Conservation (phyloP, 2,329 filamentous ascomycete species). For the Diplodia intermedia region DNA sequence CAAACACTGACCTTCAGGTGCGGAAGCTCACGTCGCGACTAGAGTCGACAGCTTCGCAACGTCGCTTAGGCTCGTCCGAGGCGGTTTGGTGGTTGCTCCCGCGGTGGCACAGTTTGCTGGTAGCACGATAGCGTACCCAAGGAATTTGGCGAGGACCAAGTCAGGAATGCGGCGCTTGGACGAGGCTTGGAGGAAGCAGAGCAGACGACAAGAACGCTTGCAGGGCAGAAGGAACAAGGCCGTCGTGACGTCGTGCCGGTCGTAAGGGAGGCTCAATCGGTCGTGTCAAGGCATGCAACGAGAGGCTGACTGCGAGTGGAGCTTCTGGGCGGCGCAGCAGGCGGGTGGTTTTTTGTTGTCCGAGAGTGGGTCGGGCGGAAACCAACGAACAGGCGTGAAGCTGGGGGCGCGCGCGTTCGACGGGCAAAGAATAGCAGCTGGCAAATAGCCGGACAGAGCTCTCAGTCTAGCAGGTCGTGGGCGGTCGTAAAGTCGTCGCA, state of each 20-base stretch:
- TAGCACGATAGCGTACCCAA: conserved; percentile 38
- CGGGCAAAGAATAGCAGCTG: conserved; percentile 31
- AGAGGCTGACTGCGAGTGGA: conserved; percentile 30
- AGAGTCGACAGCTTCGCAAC: conserved; percentile 26
- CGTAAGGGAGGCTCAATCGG: conserved; percentile 48
- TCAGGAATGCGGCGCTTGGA: conserved; percentile 32
- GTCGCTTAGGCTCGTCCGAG: conserved; percentile 34
- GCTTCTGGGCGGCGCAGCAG: conserved; percentile 29
- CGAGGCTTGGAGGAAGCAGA: conserved; percentile 34
- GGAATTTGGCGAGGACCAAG: conserved; percentile 36
- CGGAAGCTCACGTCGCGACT: conserved; percentile 31
- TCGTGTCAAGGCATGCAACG: conserved; percentile 33
- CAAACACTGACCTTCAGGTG: conserved; percentile 39
- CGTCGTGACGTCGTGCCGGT: conserved; percentile 52
- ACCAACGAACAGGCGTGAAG: conserved; percentile 28
- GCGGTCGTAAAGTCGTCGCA: conserved; percentile 33
- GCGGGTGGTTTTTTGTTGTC: conserved; percentile 30
- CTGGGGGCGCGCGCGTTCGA: conserved; percentile 25
- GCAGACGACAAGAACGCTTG: conserved; percentile 44
- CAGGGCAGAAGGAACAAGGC: conserved; percentile 50
- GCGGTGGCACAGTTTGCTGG: conserved; percentile 38
- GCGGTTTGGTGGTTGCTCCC: conserved; percentile 35
- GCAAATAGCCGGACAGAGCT: conserved; percentile 30
- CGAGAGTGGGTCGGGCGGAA: conserved; percentile 25
- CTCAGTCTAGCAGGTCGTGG: conserved; percentile 31